Evolutionary conservation across 2,329 filamentous ascomycete species (phyloP), one percentile per base, ranked within the genome.

Genomic region (Ophiostoma triangulosporum): DNA sequence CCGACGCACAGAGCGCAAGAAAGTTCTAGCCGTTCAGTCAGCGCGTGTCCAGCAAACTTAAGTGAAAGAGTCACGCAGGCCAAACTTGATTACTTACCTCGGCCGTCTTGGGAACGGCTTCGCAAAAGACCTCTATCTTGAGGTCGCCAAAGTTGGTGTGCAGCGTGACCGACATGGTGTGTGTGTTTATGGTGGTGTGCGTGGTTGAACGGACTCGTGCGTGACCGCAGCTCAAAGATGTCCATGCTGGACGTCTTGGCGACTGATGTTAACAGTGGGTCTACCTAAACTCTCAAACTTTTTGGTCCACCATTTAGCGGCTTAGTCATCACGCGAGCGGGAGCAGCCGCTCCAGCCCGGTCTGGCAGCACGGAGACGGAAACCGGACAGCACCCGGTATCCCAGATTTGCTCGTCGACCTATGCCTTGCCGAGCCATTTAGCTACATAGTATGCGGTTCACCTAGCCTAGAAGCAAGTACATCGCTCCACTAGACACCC

Each of bases 121-220:
- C 88, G 73, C 91, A 97, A 72, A 96, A 97, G 60, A 98, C 75
- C 69, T 97, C 93, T 62, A 97, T 80, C 72, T 97, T 98, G 66
- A 98, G 77, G 69, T 93, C 84, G 65, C 93, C 93, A 52, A 85
- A 77, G 50, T 83, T 87, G 50, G 93, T 98, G 69, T 96, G 89
- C 14, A 98, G 77, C 11, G 80, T 83, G 58, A 83, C 78, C 12
- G 80, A 83, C 80, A 84, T 83, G 40, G 52, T 2, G 6, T 8
- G 12, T n/a, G 20, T 22, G 24, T 15, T 24, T 26, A 14, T 7
- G 4, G 15, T 46, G 12, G 26, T 24, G 15, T 40, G n/a, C 17
- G 36, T 20, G 6, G 36, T 20, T 20, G 14, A 6, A 8, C 20
- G 36, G n/a, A n/a, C 12, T 31, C 7, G 29, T 31, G 7, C 6